phyloP scores from a whole-genome alignment of 163 green algal genomes.

The Volvox carteri region DNA sequence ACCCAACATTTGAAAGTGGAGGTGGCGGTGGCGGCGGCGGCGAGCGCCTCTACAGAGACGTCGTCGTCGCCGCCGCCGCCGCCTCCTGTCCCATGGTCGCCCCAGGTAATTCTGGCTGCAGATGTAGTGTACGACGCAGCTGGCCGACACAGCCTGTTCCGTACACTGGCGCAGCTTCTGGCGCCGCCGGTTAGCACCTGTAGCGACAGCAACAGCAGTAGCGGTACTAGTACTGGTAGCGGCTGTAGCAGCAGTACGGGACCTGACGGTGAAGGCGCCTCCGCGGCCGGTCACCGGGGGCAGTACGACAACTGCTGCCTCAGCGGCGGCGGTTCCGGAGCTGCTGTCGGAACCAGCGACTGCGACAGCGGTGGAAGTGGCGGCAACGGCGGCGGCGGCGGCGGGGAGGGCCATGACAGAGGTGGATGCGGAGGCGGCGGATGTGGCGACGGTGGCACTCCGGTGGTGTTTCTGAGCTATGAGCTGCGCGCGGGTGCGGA shows the following conservation, averaged over 20 bases:
- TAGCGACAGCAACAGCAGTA: background rate
- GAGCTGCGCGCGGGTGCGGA: constrained; percentile 70
- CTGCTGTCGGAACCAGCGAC: too few species aligned
- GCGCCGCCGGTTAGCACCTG: background rate
- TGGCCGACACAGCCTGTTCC: background rate
- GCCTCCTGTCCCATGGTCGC: too few species aligned
- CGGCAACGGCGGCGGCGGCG: background rate
- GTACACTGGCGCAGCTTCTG: background rate
- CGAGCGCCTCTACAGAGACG: too few species aligned
- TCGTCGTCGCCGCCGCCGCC: too few species aligned
- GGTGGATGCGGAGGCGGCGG: background rate
- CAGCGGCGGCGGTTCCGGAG: too few species aligned
- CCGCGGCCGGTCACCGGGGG: too few species aligned
- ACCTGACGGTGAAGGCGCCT: background rate
- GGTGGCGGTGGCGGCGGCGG: too few species aligned
- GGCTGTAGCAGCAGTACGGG: background rate
- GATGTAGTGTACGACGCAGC: constrained; percentile 60
- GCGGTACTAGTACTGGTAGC: background rate
- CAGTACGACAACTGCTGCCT: too few species aligned
- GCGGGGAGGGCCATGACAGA: too few species aligned
- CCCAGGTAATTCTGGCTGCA: constrained; percentile 70
- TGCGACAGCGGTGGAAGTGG: background rate
- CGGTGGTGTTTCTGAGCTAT: constrained; percentile 63
- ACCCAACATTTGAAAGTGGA: background rate
- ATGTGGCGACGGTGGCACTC: background rate